These are phyloP conservation scores for Iberis amara DNA, from an alignment of 441 rosid species.

Conservation along the genomic window DNA sequence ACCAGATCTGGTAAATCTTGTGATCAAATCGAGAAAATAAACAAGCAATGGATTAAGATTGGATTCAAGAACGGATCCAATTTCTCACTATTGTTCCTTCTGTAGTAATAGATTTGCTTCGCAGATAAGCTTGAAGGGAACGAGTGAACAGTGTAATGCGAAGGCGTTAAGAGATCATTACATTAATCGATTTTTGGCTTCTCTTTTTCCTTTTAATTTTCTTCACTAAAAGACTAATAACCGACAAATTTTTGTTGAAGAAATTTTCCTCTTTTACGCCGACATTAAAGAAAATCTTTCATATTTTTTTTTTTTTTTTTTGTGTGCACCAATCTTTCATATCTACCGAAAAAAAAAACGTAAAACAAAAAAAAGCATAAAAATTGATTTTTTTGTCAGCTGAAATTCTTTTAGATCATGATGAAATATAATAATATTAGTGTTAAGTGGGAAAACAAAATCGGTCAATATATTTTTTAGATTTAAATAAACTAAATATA, in stretches of 20 bases:
- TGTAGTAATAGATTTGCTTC: not conserved
- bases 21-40: slow-evolving; percentile 7
- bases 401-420: too few species aligned
- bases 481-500: too few species aligned
- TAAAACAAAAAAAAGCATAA: too few species aligned
- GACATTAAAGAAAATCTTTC: not conserved
- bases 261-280: too few species aligned
- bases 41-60: not conserved
- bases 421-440: too few species aligned
- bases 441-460: too few species aligned
- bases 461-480: too few species aligned
- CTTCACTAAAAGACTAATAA: slow-evolving; percentile 2
- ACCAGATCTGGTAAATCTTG: slow-evolving; percentile 29
- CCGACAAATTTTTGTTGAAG: slow-evolving; percentile 25
- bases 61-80: slow-evolving; percentile 3
- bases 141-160: slow-evolving; percentile 16
- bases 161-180: not conserved
- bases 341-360: too few species aligned
- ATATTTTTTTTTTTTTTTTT: too few species aligned
- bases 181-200: not conserved
- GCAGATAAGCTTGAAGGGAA: slow-evolving; percentile 1
- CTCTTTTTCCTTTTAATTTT: too few species aligned
- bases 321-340: too few species aligned
- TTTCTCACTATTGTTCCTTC: not conserved
- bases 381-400: too few species aligned